Conservation (phyloP, 805 yeast genomes). For the Barnettozyma vustinii region DNA sequence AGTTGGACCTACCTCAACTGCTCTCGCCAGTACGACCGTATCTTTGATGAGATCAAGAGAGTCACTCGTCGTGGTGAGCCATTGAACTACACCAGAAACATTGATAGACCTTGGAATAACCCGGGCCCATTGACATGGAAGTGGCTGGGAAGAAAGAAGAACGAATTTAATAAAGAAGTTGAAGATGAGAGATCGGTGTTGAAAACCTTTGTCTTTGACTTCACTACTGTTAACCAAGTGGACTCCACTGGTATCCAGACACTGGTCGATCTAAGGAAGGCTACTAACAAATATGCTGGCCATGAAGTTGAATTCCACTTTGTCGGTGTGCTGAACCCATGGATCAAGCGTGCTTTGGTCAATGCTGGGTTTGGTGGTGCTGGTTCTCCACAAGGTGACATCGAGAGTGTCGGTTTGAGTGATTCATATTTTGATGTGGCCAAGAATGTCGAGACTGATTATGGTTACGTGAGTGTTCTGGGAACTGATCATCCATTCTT, state of each 20-base stretch:
- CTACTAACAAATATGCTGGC: slow-evolving; percentile 69
- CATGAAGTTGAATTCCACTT: slow-evolving; percentile 87
- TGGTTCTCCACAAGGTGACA: background rate
- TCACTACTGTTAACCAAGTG: slow-evolving; percentile 65
- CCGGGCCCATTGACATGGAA: slow-evolving; percentile 53
- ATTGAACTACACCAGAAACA: slow-evolving; percentile 27
- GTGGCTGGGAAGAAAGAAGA: slow-evolving; percentile 14
- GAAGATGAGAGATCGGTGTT: slow-evolving; percentile 52
- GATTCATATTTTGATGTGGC: slow-evolving; percentile 21
- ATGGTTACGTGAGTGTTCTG: slow-evolving; percentile 45
- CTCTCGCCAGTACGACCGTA: slow-evolving; percentile 62
- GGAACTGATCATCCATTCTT: slow-evolving; percentile 69
- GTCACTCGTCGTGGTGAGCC: slow-evolving; percentile 56
- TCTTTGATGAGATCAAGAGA: slow-evolving; percentile 61
- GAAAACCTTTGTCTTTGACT: slow-evolving; percentile 72
- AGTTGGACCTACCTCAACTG: slow-evolving; percentile 79
- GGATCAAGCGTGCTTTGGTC: slow-evolving; percentile 76
- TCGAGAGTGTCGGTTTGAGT: slow-evolving; percentile 24
- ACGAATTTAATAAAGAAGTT: slow-evolving; percentile 20
- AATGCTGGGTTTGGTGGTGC: slow-evolving; percentile 80
- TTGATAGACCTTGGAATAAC: slow-evolving; percentile 85
- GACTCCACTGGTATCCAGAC: slow-evolving; percentile 81
- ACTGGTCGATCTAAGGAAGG: slow-evolving; percentile 68
- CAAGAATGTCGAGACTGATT: slow-evolving; percentile 21
- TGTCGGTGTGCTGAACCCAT: slow-evolving; percentile 76